A percentile compares a stretch with the other conserved stretches of the same genome.
phyloP scores from a whole-genome alignment of 169 alveolate species.

The Babesia gibsoni region DNA sequence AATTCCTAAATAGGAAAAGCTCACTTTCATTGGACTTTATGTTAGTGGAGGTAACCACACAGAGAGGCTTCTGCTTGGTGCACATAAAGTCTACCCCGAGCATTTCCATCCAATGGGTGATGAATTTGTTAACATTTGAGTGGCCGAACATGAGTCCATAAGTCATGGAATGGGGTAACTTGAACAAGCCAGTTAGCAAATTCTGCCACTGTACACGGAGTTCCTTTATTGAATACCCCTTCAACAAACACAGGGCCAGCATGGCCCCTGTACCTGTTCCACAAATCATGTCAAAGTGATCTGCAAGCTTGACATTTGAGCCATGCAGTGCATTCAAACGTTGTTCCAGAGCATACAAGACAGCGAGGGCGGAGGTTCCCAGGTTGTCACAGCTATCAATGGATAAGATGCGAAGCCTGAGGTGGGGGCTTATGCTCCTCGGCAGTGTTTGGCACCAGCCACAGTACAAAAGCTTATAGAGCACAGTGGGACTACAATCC shows the following conservation, averaged over 20 bases:
- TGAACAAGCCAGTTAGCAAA: constrained; percentile 61
- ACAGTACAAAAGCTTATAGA: constrained; percentile 43
- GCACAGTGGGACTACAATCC: constrained; percentile 23
- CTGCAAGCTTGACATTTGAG: constrained; percentile 61
- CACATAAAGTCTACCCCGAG: constrained; percentile 69
- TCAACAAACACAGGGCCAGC: constrained; percentile 67
- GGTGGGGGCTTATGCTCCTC: constrained; percentile 13
- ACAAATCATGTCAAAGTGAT: constrained; percentile 73
- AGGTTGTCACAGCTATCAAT: constrained; percentile 78
- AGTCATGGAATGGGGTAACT: constrained; percentile 65
- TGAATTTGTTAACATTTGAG: constrained; percentile 53
- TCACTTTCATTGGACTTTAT: constrained; percentile 72
- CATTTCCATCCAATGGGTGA: constrained; percentile 51
- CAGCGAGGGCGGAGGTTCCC: constrained; percentile 69
- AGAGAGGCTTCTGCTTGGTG: constrained; percentile 42
- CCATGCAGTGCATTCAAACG: constrained; percentile 66
- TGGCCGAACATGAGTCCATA: constrained; percentile 78
- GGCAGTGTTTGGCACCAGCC: constrained; percentile 46
- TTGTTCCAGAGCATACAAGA: constrained; percentile 66
- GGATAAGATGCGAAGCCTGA: constrained; percentile 70
- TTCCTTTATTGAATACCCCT: constrained; percentile 68
- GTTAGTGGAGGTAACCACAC: constrained; percentile 77
- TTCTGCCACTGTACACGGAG: constrained; percentile 54
- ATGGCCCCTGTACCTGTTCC: constrained; percentile 81
- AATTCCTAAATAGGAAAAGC: constrained; percentile 73